Base-by-base conservation (phyloP, 495 filamentous ascomycete species). In the Podospora didyma region DNA sequence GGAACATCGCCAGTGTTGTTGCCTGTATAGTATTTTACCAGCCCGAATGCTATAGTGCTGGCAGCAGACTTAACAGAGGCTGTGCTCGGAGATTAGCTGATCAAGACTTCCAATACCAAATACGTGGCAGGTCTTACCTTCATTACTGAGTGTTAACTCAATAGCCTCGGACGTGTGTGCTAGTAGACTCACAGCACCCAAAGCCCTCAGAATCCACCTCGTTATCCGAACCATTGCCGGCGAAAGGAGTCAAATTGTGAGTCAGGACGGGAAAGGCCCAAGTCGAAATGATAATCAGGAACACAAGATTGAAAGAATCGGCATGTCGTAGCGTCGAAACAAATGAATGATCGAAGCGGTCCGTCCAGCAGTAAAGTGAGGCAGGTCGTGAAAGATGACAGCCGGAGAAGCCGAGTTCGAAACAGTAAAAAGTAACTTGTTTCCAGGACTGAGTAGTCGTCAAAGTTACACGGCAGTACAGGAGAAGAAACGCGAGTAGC, bases 1-100 rank as follows among this genome's bases (percentile, higher is more conserved):
- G 88, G 86, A 2, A 77, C 74, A 51, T 89, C 85, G 35, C 88
- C 88, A 0, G 87, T 85, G 31, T 80, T 73, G 67, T 87, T 85
- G 14, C 88, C 88, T 1, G 83, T 88, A 57, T 91, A 91, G 61
- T 83, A 88, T 42, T 70, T 74, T 63, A 74, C 54, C 26, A 79
- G 49, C 7, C 76, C 76, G 48, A 66, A 78, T 14, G 75, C 76
- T 24, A 77, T 70, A 14, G 75, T 77, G 53, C 67, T 69, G 7
- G 76, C 72, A 11, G 73, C 72, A 1, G 72, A 53, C 54, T 76
- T 78, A 28, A 75, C 58, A 1, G 76, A 78, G 17, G 62, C 75
- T 78, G 17, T 26, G 7, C 2, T 3, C 20, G 48, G 56, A 34
- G 39, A 44, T 62, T 28, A 61, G 57, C 46, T 14, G 20, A 24